phyloP scores from a whole-genome alignment of 257 asterid species.

The Dorcoceras hygrometricum region DNA sequence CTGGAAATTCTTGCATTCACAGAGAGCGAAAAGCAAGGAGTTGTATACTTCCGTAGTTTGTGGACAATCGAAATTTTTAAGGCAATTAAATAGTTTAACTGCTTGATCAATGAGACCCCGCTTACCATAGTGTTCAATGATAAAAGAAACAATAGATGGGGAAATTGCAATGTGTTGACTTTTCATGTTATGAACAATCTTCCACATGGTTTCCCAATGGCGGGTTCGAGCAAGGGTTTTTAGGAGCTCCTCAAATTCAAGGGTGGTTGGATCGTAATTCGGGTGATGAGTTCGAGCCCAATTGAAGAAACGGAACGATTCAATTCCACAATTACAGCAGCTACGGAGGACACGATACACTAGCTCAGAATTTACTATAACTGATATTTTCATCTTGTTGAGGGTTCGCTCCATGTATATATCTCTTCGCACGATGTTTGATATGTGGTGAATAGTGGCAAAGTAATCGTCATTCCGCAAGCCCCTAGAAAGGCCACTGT shows the following conservation, averaged over 20 bases:
- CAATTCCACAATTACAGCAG: slow-evolving; percentile 69
- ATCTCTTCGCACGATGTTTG: slow-evolving; percentile 90
- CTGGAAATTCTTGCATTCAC: slow-evolving; percentile 91
- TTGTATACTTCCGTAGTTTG: slow-evolving; percentile 83
- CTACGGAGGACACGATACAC: slow-evolving; percentile 80
- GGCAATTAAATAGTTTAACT: slow-evolving; percentile 77
- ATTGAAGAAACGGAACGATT: slow-evolving; percentile 94
- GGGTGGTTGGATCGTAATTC: slow-evolving; percentile 83
- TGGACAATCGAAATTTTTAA: slow-evolving; percentile 63
- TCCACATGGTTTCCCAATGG: slow-evolving; percentile 99
- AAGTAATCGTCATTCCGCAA: slow-evolving; percentile 76
- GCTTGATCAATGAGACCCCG: slow-evolving; percentile 83
- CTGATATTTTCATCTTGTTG: slow-evolving; percentile 73
- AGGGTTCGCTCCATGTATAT: slow-evolving; percentile 90
- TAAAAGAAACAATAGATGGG: slow-evolving; percentile 68
- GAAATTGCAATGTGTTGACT: slow-evolving; percentile 57
- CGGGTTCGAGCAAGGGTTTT: slow-evolving; percentile 66
- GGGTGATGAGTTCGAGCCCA: slow-evolving; percentile 92
- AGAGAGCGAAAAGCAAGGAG: slow-evolving; percentile 77
- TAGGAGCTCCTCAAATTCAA: slow-evolving; percentile 89
- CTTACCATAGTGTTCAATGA: slow-evolving; percentile 88
- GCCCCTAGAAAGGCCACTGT: slow-evolving; percentile 31
- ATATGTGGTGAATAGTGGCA: slow-evolving; percentile 86
- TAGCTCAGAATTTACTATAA: slow-evolving; percentile 74
- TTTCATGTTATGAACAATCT: slow-evolving; percentile 81